Percentiles rank a stretch among this genome's conserved stretches.
These are phyloP conservation scores for Podaxis rugospora DNA, from an alignment of 768 basidiomycete genomes.

Conservation along the genomic window DNA sequence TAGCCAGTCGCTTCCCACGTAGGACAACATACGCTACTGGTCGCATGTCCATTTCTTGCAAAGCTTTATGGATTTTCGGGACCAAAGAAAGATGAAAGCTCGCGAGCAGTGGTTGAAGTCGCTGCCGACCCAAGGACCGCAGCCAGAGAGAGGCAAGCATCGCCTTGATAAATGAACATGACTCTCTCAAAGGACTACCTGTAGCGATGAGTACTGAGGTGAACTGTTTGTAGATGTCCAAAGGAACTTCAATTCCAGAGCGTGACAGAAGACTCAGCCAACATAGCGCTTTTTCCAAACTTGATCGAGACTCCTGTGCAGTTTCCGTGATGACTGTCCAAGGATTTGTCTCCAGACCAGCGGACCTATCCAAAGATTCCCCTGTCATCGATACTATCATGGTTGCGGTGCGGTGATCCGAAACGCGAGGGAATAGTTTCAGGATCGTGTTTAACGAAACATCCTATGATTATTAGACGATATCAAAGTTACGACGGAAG, in stretches of 20 bases:
- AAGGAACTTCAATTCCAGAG: slow-evolving; percentile 63
- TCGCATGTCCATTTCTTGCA: slow-evolving; percentile 25
- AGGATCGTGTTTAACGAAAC: slow-evolving; percentile 42
- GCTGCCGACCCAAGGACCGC: slow-evolving; percentile 52
- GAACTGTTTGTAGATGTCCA: slow-evolving; percentile 44
- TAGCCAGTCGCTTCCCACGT: not conserved
- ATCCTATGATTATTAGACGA: slow-evolving; percentile 1
- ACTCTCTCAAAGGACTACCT: slow-evolving; percentile 33
- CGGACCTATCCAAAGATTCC: slow-evolving; percentile 22
- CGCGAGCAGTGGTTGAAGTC: slow-evolving; percentile 48
- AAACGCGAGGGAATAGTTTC: slow-evolving; percentile 52
- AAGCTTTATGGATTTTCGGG: slow-evolving; percentile 30
- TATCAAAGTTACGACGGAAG: not conserved
- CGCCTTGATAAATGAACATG: slow-evolving; percentile 48
- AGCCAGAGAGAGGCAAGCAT: slow-evolving; percentile 58
- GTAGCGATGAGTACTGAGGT: slow-evolving; percentile 34
- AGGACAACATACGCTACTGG: slow-evolving; percentile 34
- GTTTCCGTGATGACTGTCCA: slow-evolving; percentile 45
- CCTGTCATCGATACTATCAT: slow-evolving; percentile 1
- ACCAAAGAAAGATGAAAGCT: slow-evolving; percentile 42
- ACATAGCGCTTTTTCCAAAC: slow-evolving; percentile 42
- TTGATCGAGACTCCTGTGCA: slow-evolving; percentile 36
- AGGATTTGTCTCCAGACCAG: slow-evolving; percentile 38
- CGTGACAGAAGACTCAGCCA: slow-evolving; percentile 61
- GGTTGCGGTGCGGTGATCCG: slow-evolving; percentile 38